Conservation (phyloP, 2,329 filamentous ascomycete species). For the Acrodontium crateriforme region DNA sequence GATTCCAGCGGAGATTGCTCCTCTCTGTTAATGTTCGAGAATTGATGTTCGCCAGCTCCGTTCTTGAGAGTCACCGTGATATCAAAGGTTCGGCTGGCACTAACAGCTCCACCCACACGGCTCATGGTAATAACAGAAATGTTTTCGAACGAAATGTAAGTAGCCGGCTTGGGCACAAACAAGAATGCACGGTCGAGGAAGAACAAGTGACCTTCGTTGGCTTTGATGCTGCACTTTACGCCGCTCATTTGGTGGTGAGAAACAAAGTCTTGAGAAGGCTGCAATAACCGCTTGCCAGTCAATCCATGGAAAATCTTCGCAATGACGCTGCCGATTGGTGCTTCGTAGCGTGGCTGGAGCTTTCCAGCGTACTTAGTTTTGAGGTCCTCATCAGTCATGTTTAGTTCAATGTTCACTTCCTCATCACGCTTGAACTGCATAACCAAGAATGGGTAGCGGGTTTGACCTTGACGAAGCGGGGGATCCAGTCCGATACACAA, state of each 20-base stretch:
- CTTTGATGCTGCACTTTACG: conserved; percentile 99
- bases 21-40: conserved; percentile 98
- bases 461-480: conserved; percentile 90
- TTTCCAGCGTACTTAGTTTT: conserved; percentile 81
- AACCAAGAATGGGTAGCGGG: conserved; percentile 91
- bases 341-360: conserved; percentile 78
- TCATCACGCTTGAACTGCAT: conserved; percentile 99
- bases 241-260: conserved; percentile 88
- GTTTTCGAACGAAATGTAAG: conserved; percentile 92
- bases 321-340: conserved; percentile 83
- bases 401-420: conserved; percentile 89
- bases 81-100: conserved; percentile 89
- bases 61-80: conserved; percentile 86
- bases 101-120: conserved; percentile 84
- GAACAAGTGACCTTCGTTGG: conserved; percentile 93
- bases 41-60: conserved; percentile 78
- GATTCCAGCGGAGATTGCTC: conserved; percentile 92
- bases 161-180: conserved; percentile 96
- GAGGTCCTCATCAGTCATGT: conserved; percentile 82
- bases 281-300: conserved; percentile 87
- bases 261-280: conserved; percentile 85
- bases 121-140: conserved; percentile 88
- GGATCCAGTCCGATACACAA: conserved; percentile 91
- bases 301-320: conserved; percentile 91
- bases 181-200: conserved; percentile 97